A percentile compares a stretch with the other conserved stretches of the same genome.
Evolutionary conservation across 129 eudicot genomes (phyloP).

Genomic region (Scalesia atractyloides): DNA sequence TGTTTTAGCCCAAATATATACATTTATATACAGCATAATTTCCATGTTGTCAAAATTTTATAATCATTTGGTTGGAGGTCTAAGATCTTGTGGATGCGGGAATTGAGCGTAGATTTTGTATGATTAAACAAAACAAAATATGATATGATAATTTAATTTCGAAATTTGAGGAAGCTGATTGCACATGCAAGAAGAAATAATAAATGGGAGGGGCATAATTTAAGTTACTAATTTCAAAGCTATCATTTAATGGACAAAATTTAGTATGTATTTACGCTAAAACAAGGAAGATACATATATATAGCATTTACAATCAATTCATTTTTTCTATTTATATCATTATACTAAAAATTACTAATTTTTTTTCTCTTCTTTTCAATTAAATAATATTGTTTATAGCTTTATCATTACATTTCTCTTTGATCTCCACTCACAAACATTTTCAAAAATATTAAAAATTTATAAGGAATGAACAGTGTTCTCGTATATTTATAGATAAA

Average conservation of each 20-base stretch:
- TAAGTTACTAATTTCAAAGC: slow-evolving; percentile 18
- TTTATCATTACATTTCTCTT: no score
- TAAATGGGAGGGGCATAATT: slow-evolving; percentile 7
- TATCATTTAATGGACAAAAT: slow-evolving; percentile 7
- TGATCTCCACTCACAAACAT: no score
- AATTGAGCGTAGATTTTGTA: neutral
- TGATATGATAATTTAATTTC: neutral
- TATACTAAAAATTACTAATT: no score
- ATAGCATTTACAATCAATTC: no score
- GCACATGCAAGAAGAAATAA: slow-evolving; percentile 27
- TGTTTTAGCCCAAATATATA: neutral
- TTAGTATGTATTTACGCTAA: neutral
- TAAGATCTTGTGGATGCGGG: slow-evolving; percentile 8
- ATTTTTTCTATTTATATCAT: no score
- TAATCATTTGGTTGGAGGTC: neutral
- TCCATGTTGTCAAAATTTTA: neutral
- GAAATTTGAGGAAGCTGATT: slow-evolving; percentile 1
- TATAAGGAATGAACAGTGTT: no score
- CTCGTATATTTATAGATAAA: no score
- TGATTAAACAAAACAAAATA: slow-evolving; percentile 4
- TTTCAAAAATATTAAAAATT: no score
- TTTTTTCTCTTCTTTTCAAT: no score
- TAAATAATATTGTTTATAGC: no score
- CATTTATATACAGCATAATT: neutral
- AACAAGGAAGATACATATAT: no score